phyloP scores from a whole-genome alignment of 2,329 filamentous ascomycete genomes.

The Epichloe gansuensis region DNA sequence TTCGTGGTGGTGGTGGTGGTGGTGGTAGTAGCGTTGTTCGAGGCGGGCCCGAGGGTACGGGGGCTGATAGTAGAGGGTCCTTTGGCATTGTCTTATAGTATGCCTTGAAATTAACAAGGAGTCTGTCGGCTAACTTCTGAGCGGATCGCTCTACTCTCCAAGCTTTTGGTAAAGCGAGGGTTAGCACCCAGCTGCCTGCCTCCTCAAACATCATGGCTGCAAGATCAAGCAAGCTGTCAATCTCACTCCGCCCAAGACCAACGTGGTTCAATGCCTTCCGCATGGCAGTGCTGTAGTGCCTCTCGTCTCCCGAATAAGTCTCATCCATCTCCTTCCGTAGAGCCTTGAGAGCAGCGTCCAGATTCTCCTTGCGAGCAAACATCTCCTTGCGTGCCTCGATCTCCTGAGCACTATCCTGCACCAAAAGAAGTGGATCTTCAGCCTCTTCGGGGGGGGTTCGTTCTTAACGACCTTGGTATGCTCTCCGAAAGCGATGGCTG shows the following conservation, averaged over 20 bases:
- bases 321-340: conserved; percentile 31
- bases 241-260: conserved; percentile 26
- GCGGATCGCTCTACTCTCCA: conserved; percentile 26
- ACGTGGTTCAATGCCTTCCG: conserved; percentile 29
- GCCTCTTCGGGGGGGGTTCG: conserved; percentile 23
- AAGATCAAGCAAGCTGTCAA: conserved; percentile 30
- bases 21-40: conserved; percentile 13
- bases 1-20: conserved; percentile 12
- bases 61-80: conserved; percentile 12
- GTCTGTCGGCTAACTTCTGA: conserved; percentile 22
- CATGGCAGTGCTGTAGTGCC: conserved; percentile 28
- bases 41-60: conserved; percentile 18
- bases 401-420: conserved; percentile 30
- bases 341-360: conserved; percentile 39
- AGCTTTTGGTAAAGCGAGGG: conserved; percentile 26
- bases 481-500: conserved; percentile 51
- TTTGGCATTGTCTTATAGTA: conserved; percentile 25
- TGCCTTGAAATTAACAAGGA: conserved; percentile 26
- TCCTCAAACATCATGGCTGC: conserved; percentile 35
- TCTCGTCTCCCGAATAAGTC: conserved; percentile 24
- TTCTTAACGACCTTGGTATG: conserved; percentile 32
- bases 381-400: conserved; percentile 48
- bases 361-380: conserved; percentile 52
- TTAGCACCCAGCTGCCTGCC: conserved; percentile 28
- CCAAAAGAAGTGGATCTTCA: conserved; percentile 24